Evolutionary conservation across 192 early-diverging fungal genomes (phyloP).

Genomic region (Podila clonocystis): DNA sequence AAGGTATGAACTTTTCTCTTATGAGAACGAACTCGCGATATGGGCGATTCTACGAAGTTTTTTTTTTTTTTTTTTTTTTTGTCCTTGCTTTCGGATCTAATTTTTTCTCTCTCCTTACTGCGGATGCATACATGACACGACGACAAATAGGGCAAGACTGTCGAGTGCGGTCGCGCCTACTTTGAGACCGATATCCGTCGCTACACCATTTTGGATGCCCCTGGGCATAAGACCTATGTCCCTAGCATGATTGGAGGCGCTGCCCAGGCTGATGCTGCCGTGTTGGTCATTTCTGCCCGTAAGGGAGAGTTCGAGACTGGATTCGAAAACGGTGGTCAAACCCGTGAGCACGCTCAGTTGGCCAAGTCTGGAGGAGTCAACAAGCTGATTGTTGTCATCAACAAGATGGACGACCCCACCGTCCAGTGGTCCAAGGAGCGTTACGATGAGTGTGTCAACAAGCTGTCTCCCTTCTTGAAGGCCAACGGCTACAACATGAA

Average conservation of each 20-base stretch:
- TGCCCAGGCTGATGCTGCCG: slow-evolving; percentile 95
- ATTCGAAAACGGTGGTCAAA: slow-evolving; percentile 99
- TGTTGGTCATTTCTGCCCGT: slow-evolving; percentile 96
- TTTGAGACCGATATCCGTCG: slow-evolving; percentile 96
- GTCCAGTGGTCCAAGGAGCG: slow-evolving; percentile 92
- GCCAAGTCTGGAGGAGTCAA: slow-evolving; percentile 98
- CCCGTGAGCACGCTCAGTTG: slow-evolving; percentile 96
- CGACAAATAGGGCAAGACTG: slow-evolving; percentile 87
- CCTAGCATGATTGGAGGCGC: slow-evolving; percentile 98
- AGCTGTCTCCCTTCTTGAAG: slow-evolving; percentile 93
- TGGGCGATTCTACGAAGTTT: background rate
- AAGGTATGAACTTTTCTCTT: slow-evolving; percentile 64
- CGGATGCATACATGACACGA: slow-evolving; percentile 2
- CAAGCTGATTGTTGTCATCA: slow-evolving; percentile 92
- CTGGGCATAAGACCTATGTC: slow-evolving; percentile 98
- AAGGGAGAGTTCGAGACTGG: slow-evolving; percentile 99
- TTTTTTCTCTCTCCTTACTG: background rate
- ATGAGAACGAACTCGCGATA: too few relatives aligned
- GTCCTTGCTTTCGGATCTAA: too few relatives aligned
- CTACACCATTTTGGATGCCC: slow-evolving; percentile 98
- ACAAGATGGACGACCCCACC: slow-evolving; percentile 99
- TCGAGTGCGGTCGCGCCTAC: slow-evolving; percentile 97
- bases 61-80: slow-evolving; percentile 1
- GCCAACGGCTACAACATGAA: slow-evolving; percentile 87
- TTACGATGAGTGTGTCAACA: slow-evolving; percentile 91